Evolutionary conservation across 2,329 filamentous ascomycete genomes (phyloP).

Genomic region (Talaromyces sp.): DNA sequence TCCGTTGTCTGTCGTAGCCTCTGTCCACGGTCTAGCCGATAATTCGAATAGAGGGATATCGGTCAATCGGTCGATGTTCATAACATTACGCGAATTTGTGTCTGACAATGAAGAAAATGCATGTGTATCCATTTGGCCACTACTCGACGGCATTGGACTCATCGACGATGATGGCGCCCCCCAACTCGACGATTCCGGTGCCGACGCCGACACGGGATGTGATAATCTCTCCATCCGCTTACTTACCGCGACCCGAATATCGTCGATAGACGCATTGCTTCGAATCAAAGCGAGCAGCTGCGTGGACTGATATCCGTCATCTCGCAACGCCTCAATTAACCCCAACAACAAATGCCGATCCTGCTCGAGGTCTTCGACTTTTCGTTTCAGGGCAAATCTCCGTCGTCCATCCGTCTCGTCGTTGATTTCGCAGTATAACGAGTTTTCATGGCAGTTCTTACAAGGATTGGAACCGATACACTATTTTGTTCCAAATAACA

Average conservation of each 20-base stretch:
- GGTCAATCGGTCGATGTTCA: conserved; percentile 20
- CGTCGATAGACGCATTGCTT: conserved; percentile 24
- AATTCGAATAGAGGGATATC: conserved; percentile 20
- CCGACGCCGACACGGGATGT: conserved; percentile 16
- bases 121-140: background rate
- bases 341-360: conserved; percentile 13
- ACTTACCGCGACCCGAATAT: conserved; percentile 21
- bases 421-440: conserved; percentile 17
- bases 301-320: conserved; percentile 16
- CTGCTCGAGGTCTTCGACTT: conserved; percentile 17
- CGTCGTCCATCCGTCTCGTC: conserved; percentile 17
- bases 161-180: background rate
- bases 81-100: background rate
- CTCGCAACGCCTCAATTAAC: conserved; percentile 13
- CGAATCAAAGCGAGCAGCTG: conserved; percentile 25
- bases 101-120: background rate
- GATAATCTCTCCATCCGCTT: conserved; percentile 5
- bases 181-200: conserved; percentile 16
- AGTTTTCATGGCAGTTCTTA: conserved; percentile 17
- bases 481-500: background rate
- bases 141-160: background rate
- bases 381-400: conserved; percentile 15
- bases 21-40: conserved; percentile 30
- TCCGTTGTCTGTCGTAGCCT: conserved; percentile 28
- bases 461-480: conserved; percentile 17